Conservation (phyloP, 1,284 basidiomycete species). For the Cystobasidiaceae sp. region DNA sequence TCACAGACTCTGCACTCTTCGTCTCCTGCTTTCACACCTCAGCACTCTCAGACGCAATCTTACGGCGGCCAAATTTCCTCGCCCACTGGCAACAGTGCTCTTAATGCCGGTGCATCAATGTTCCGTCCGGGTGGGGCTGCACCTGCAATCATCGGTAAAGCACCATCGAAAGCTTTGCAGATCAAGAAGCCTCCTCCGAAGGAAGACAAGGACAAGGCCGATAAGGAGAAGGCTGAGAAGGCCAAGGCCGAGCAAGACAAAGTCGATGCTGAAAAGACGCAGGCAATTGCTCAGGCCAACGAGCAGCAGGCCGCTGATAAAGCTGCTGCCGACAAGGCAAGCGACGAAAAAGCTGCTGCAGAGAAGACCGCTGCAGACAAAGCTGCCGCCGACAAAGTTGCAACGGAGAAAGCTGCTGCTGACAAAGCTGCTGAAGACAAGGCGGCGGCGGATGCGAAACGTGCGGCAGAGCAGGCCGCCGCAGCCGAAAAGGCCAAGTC, state of each 20-base stretch:
- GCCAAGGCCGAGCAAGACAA: slow-evolving; percentile 23
- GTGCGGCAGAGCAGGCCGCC: not conserved
- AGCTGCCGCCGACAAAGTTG: slow-evolving; percentile 25
- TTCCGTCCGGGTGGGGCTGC: slow-evolving; percentile 33
- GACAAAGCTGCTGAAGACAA: slow-evolving; percentile 42
- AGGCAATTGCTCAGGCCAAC: slow-evolving; percentile 4
- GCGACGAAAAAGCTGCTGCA: slow-evolving; percentile 26
- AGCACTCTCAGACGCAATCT: slow-evolving; percentile 27
- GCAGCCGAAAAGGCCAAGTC: slow-evolving; percentile 18
- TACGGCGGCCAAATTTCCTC: slow-evolving; percentile 4
- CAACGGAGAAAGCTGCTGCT: slow-evolving; percentile 42
- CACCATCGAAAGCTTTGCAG: slow-evolving; percentile 32
- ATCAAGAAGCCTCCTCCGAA: slow-evolving; percentile 41
- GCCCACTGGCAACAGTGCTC: slow-evolving; percentile 24
- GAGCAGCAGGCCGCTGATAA: slow-evolving; percentile 37
- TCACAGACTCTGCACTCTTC: slow-evolving; percentile 31
- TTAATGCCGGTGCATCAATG: slow-evolving; percentile 22
- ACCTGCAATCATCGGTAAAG: slow-evolving; percentile 31
- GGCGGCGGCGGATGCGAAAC: slow-evolving; percentile 27
- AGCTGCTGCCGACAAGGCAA: slow-evolving; percentile 35
- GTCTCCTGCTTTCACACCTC: slow-evolving; percentile 35
- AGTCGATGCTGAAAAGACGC: slow-evolving; percentile 23
- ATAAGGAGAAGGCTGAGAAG: slow-evolving; percentile 21
- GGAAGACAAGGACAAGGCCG: slow-evolving; percentile 33
- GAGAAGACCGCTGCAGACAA: slow-evolving; percentile 29